These are phyloP conservation scores for Spinacia oleracea DNA, from an alignment of 179 eudicot genomes.

Conservation along the genomic window DNA sequence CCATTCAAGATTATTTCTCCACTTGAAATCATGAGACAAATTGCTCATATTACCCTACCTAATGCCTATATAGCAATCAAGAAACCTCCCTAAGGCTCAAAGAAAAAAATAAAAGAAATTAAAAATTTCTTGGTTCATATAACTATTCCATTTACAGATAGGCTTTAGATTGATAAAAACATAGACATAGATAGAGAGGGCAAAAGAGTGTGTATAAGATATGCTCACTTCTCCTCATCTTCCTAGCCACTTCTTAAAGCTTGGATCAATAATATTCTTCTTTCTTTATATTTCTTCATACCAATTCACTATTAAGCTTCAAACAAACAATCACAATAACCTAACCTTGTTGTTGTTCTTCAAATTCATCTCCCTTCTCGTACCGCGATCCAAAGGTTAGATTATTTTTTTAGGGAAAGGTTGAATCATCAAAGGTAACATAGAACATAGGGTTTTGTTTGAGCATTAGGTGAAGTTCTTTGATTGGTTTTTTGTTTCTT, in stretches of 20 bases:
- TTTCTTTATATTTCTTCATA: constrained; percentile 31
- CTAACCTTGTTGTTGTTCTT: constrained; percentile 14
- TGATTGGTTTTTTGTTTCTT: not conserved
- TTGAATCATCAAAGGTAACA: not conserved
- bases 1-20: not conserved
- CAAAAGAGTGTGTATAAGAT: constrained; percentile 35
- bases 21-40: constrained; percentile 15
- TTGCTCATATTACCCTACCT: not conserved
- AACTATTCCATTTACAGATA: constrained; percentile 38
- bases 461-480: not conserved
- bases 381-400: constrained; percentile 30
- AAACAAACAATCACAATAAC: constrained; percentile 2
- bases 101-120: not conserved
- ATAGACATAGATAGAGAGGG: constrained; percentile 22
- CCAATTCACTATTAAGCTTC: constrained; percentile 21
- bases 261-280: constrained; percentile 16
- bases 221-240: constrained; percentile 49
- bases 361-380: constrained; percentile 23
- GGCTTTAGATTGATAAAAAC: constrained; percentile 29
- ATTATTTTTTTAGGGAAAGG: not conserved
- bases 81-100: constrained; percentile 19
- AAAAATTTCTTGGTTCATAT: constrained; percentile 26
- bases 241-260: constrained; percentile 37
- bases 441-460: not conserved
- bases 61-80: constrained; percentile 20